Evolutionary conservation across 2,329 filamentous ascomycete genomes (phyloP), one percentile per base, ranked within the genome.

Genomic region (Paraphaeosphaeria sporulosa): DNA sequence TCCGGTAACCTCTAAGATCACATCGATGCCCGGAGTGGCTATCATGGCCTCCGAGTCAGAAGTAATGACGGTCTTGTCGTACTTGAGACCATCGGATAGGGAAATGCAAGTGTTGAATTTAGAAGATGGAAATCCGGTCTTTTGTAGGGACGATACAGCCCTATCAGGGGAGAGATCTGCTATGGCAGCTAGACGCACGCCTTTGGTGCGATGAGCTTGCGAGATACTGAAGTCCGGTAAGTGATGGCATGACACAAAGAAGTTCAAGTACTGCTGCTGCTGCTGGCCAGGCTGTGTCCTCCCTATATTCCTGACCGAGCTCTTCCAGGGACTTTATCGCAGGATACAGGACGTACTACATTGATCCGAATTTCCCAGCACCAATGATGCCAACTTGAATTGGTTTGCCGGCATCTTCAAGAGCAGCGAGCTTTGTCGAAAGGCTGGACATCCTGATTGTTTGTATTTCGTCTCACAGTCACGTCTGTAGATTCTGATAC

Each of bases 281-380:
- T 13, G 19, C 5, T 7, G 5, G 6, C 44, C 6, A 19, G 19
- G 4, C 9, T 5, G 7, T 15, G 17, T 2, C 13, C 4, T 47
- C 5, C 5, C 25, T 9, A 12, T 7, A 4, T 30, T n/a, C 25
- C 5, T 9, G 27, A 4, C 23, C 3, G 10, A 27, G 23, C 44
- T n/a, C 10, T 27, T 13, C 30, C 27, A 4, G 13, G 9, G 2
- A 47, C 4, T 21, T 21, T 2, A n/a, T 10, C 19, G 4, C 10
- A 23, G 23, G n/a, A 8, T n/a, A 34, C 8, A 30, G 5, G 32
- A 69, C 67, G 54, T 62, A 74, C 71, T 80, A 82, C 81, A 82
- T 82, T 15, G 78, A 81, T 2, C 80, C 80, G 56, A 82, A 82
- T 61, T 82, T 82, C 56, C 80, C 80, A 42, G 80, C 80, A 3